These are phyloP conservation scores for Aureobasidium sp. DNA, from an alignment of 2,329 filamentous ascomycete species.

Conservation along the genomic window DNA sequence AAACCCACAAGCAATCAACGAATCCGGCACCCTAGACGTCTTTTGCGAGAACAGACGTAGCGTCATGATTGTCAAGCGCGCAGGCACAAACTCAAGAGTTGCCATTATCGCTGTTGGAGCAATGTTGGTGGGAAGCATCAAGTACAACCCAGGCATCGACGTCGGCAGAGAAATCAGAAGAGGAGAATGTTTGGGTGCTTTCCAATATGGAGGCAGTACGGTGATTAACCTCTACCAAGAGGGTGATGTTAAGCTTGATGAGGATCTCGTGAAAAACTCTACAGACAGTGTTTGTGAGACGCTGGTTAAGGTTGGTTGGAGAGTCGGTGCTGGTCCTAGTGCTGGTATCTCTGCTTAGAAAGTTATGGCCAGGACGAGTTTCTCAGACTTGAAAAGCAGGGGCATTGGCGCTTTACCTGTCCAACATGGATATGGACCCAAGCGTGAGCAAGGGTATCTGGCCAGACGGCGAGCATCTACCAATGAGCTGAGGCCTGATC, in stretches of 20 bases:
- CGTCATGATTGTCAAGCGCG: constrained; percentile 31
- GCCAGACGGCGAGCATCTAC: no score
- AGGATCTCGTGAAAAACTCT: constrained; percentile 32
- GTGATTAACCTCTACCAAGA: constrained; percentile 33
- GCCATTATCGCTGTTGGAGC: constrained; percentile 36
- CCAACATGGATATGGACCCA: neutral
- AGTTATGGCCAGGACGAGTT: no score
- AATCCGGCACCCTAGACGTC: constrained; percentile 31
- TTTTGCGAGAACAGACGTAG: constrained; percentile 36
- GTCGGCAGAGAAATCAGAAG: constrained; percentile 26
- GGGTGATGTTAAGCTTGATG: constrained; percentile 29
- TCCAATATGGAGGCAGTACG: constrained; percentile 36
- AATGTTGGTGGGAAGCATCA: constrained; percentile 37
- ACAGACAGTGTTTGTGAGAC: constrained; percentile 31
- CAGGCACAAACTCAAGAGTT: constrained; percentile 22
- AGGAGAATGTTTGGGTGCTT: constrained; percentile 34
- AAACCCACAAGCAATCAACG: constrained; percentile 35
- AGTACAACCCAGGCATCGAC: constrained; percentile 30
- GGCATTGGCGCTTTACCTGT: neutral
- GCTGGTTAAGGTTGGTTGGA: constrained; percentile 32
- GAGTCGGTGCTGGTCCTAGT: constrained; percentile 16
- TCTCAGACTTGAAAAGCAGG: neutral
- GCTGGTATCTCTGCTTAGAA: neutral
- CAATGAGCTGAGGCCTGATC: no score
- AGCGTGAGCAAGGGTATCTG: neutral